These are phyloP conservation scores for Solanum hybrid DNA, from an alignment of 305 asterid species.

Conservation along the genomic window DNA sequence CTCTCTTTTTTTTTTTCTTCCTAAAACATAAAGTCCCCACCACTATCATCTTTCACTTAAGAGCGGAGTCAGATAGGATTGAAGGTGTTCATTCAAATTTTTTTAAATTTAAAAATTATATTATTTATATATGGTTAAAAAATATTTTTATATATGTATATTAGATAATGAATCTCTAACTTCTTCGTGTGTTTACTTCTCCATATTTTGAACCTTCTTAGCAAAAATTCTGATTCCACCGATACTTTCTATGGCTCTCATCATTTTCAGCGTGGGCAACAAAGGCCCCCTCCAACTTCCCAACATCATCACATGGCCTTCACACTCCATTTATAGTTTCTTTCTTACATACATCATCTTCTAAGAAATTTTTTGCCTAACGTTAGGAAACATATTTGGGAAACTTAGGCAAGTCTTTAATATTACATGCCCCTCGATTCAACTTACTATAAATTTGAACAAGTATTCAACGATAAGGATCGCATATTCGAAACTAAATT, in stretches of 20 bases:
- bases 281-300: background rate
- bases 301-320: slow-evolving; percentile 7
- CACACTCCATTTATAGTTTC: background rate
- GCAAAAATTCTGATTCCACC: background rate
- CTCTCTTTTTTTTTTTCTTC: background rate
- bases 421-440: background rate
- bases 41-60: background rate
- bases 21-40: background rate
- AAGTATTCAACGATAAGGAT: background rate
- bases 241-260: background rate
- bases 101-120: background rate
- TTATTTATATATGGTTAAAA: background rate
- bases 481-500: background rate
- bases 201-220: background rate
- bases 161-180: background rate
- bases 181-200: background rate
- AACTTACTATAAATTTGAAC: background rate
- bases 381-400: background rate
- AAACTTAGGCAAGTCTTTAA: background rate
- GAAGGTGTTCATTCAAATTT: background rate
- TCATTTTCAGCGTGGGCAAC: slow-evolving; percentile 10
- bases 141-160: background rate
- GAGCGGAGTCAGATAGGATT: background rate
- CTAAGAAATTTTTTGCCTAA: background rate
- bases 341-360: slow-evolving; percentile 1